phyloP scores from a whole-genome alignment of 345 rosid species.

The Pelargonium nanum region DNA sequence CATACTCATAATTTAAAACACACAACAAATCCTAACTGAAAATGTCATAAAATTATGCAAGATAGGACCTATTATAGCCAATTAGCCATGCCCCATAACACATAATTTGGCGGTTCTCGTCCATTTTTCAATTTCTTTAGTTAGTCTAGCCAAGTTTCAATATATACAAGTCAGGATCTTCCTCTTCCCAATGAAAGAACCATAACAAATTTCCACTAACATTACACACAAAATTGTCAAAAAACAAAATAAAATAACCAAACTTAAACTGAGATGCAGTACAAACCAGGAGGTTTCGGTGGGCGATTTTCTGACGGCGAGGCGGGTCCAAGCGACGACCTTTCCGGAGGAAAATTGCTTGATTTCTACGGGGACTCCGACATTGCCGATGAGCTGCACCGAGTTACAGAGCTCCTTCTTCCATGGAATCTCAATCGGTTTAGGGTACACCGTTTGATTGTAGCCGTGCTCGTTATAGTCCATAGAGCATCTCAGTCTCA shows the following conservation, averaged over 20 bases:
- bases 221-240: no score
- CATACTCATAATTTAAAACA: no score
- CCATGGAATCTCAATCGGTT: constrained; percentile 44
- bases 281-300: constrained; percentile 40
- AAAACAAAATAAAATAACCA: neutral
- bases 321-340: constrained; percentile 51
- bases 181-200: neutral
- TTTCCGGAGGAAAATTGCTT: constrained; percentile 47
- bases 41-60: no score
- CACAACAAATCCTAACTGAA: neutral
- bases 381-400: constrained; percentile 46
- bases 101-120: no score
- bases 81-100: no score
- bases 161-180: neutral
- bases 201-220: neutral
- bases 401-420: constrained; percentile 45
- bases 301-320: constrained; percentile 40
- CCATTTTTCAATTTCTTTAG: no score
- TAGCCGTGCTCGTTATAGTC: constrained; percentile 21
- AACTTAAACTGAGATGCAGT: neutral
- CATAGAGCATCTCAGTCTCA: constrained; percentile 24
- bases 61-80: no score
- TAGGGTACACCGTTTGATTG: constrained; percentile 17
- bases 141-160: neutral
- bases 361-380: constrained; percentile 41